Conservation (phyloP, 148 eudicot species). For the Chenopodium berlandieri region DNA sequence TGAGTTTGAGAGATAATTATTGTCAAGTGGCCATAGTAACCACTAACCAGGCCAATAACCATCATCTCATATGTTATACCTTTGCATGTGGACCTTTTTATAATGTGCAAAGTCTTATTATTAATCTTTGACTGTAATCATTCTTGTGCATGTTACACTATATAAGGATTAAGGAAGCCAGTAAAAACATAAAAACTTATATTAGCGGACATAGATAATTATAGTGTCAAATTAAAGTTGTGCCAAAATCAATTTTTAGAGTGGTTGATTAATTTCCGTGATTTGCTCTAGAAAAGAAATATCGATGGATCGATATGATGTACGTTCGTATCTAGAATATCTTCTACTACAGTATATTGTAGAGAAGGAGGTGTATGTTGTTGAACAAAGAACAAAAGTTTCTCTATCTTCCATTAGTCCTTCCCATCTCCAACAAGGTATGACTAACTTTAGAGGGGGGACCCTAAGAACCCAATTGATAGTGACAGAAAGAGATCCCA, state of each 20-base stretch:
- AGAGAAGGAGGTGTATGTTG: too few relatives aligned
- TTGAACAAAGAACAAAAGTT: too few relatives aligned
- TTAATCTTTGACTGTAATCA: not conserved
- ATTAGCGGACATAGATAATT: too few relatives aligned
- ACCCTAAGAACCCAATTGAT: constrained; percentile 2
- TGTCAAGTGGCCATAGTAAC: not conserved
- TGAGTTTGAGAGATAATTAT: too few relatives aligned
- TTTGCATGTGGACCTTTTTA: not conserved
- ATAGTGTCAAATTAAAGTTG: too few relatives aligned
- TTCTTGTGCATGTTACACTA: not conserved
- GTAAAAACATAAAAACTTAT: too few relatives aligned
- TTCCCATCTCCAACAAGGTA: not conserved
- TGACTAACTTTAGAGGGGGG: not conserved
- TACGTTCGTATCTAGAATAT: not conserved
- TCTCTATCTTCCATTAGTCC: not conserved
- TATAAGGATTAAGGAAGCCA: not conserved
- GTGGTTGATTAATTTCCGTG: too few relatives aligned
- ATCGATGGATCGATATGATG: not conserved
- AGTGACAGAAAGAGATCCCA: constrained; percentile 2
- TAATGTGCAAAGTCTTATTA: not conserved
- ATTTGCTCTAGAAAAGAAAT: not conserved
- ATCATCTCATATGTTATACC: not conserved
- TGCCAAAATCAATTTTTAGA: too few relatives aligned
- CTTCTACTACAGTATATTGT: too few relatives aligned
- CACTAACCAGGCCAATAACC: not conserved